Base-by-base conservation (phyloP, 192 early-diverging fungal species). In the Coemansia sp. region DNA sequence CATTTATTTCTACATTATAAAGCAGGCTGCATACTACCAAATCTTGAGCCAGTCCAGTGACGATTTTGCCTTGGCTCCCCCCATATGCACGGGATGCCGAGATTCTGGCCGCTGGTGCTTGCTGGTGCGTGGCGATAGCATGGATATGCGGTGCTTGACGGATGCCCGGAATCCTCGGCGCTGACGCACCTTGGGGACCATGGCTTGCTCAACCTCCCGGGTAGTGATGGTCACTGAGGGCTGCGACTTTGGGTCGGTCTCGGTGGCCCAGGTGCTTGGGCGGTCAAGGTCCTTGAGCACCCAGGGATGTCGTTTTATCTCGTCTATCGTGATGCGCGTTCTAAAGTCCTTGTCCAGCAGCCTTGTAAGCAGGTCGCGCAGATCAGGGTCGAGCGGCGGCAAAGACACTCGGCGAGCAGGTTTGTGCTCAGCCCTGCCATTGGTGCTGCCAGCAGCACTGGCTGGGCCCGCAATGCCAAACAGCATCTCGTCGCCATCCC, bases 231-330 rank as follows among this genome's bases (percentile, higher is more conserved):
- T 70, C 6, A 96, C 75, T 12, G 74, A 82, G 16, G 85, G 87
- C 30, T 84, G 81, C 20, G 80, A 72, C 4, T 75, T 59, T 20
- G 91, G 92, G 63, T 93, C 87, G 10, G 91, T 88, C 46, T 91
- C 87, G 15, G 70, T 68, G 11, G 86, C 83, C 94, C 94, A 96
- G 51, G 72, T 71, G 28, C 78, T 66, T 15, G 81, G 84, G 21
- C 78, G 72, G 2, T 69, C 71, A 40, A 98, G 53, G 59, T 88
- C 94, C 19, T 66, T 70, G 2, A 84, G 84, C 0, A 93, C 87
- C 96, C 96, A 99, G 28, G 90, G 86, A 75, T 97, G 96, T 43
- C 84, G 86, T 81, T 94, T 94, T 33, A 97, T 87, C 65, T 94
- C 85, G 19, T 89, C 85, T 43, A 99, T 77, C 3, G 88, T 91